Evolutionary conservation across 2,329 filamentous ascomycete genomes (phyloP).

Genomic region (Epichloe elymi): DNA sequence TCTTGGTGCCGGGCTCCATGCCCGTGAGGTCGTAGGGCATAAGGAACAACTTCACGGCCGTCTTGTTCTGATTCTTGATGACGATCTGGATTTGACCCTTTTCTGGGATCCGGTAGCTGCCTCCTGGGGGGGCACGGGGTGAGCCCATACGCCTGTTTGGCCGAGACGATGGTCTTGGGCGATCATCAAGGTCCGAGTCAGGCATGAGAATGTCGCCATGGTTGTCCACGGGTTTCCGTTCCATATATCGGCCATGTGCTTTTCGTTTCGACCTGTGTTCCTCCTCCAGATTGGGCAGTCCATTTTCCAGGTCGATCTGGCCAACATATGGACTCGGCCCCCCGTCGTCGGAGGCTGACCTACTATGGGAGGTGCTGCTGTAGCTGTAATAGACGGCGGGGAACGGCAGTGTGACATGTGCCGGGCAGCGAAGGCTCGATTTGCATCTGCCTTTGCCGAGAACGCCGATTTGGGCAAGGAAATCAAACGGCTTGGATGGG

Average conservation of each 20-base stretch:
- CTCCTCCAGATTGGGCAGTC: conserved; percentile 42
- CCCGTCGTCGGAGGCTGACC: conserved; percentile 60
- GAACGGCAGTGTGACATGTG: conserved; percentile 83
- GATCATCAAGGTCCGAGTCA: conserved; percentile 17
- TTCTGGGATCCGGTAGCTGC: conserved; percentile 86
- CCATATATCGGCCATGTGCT: conserved; percentile 30
- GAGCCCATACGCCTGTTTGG: conserved; percentile 41
- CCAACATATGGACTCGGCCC: conserved; percentile 94
- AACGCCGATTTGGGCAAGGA: conserved; percentile 90
- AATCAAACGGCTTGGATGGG: conserved; percentile 83
- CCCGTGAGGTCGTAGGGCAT: conserved; percentile 84
- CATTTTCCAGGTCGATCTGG: conserved; percentile 79
- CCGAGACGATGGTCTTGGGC: conserved; percentile 16
- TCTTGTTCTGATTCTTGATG: conserved; percentile 97
- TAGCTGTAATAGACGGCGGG: conserved; percentile 96
- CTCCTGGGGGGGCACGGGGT: conserved; percentile 59
- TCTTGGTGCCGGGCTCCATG: conserved; percentile 91
- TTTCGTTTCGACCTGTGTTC: conserved; percentile 35
- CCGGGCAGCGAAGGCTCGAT: conserved; percentile 67
- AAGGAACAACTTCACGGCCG: conserved; percentile 89
- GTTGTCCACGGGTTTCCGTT: conserved; percentile 20
- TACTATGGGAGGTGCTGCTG: conserved; percentile 49
- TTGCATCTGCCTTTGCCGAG: conserved; percentile 84
- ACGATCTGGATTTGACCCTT: conserved; percentile 93
- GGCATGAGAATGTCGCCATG: conserved; percentile 10